These are phyloP conservation scores for Neurospora sp. DNA, from an alignment of 495 filamentous ascomycete genomes.

Conservation along the genomic window DNA sequence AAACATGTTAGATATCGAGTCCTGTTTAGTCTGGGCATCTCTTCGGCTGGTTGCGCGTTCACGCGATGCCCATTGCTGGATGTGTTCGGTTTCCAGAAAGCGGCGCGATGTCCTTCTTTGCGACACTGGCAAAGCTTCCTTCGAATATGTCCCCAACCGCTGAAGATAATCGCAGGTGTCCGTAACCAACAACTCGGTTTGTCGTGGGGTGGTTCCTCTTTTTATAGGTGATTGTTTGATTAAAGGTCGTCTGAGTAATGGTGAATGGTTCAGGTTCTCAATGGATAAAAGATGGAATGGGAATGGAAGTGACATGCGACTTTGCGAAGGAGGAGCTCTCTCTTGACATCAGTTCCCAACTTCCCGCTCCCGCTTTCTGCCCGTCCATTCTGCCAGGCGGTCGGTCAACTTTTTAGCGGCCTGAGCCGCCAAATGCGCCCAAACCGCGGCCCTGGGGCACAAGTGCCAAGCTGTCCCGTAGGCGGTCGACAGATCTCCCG, in stretches of 20 bases:
- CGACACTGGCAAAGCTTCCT: neutral
- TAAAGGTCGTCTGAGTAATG: neutral
- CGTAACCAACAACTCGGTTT: neutral
- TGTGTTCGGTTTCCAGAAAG: neutral
- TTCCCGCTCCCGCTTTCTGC: neutral
- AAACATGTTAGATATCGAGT: constrained; percentile 52
- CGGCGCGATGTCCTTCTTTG: neutral
- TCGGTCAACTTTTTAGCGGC: neutral
- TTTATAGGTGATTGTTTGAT: neutral
- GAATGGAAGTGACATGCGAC: neutral
- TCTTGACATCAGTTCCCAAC: neutral
- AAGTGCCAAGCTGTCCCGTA: neutral
- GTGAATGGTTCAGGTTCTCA: neutral
- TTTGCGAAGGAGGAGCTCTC: neutral
- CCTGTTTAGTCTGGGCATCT: constrained; percentile 21
- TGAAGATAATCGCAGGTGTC: neutral
- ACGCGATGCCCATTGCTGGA: constrained; percentile 1
- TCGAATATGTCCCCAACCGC: neutral
- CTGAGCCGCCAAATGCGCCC: neutral
- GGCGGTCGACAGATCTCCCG: neutral
- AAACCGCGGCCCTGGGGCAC: neutral
- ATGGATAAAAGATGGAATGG: neutral
- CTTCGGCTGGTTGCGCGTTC: constrained; percentile 3
- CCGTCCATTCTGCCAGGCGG: neutral
- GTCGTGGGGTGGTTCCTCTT: neutral